A percentile compares a stretch with the other conserved stretches of the same genome.
These are phyloP conservation scores for Neocallimastix lanati DNA, from an alignment of 192 early-diverging fungal species.

Conservation along the genomic window DNA sequence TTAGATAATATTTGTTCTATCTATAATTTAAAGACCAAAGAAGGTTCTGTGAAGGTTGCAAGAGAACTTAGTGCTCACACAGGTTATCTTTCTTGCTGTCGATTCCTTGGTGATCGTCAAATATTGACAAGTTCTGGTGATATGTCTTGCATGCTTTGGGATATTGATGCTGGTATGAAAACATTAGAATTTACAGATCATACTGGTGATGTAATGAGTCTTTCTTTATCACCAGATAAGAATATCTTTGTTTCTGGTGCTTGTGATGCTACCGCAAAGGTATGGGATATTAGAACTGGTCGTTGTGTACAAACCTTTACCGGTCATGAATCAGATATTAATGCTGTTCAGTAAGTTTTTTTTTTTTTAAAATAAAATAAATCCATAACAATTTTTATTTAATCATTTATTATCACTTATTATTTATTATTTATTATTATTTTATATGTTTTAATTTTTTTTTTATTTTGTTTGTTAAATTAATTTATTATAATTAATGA, in stretches of 20 bases:
- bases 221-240: conserved; percentile 82
- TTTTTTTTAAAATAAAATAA: neutral
- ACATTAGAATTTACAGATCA: conserved; percentile 94
- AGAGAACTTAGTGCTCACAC: conserved; percentile 91
- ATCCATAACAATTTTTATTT: neutral
- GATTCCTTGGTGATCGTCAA: conserved; percentile 88
- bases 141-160: conserved; percentile 99
- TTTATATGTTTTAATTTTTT: conserved; percentile 1
- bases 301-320: conserved; percentile 96
- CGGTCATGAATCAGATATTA: conserved; percentile 97
- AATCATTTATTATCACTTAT: neutral
- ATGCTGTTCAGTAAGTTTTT: conserved; percentile 75
- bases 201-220: conserved; percentile 92
- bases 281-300: conserved; percentile 94
- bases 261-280: conserved; percentile 93
- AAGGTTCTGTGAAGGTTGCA: conserved; percentile 46
- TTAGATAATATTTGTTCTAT: conserved; percentile 99
- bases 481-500: too few species aligned
- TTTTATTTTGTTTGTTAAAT: neutral
- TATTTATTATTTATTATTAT: neutral
- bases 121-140: conserved; percentile 92
- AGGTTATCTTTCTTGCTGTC: conserved; percentile 93
- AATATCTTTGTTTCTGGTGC: conserved; percentile 95
- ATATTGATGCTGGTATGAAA: conserved; percentile 97
- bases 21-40: conserved; percentile 76